Percentiles rank a stretch among this genome's conserved stretches.
Evolutionary conservation across 192 early-diverging fungal species (phyloP).

Genomic region (Coemansia asiatica): DNA sequence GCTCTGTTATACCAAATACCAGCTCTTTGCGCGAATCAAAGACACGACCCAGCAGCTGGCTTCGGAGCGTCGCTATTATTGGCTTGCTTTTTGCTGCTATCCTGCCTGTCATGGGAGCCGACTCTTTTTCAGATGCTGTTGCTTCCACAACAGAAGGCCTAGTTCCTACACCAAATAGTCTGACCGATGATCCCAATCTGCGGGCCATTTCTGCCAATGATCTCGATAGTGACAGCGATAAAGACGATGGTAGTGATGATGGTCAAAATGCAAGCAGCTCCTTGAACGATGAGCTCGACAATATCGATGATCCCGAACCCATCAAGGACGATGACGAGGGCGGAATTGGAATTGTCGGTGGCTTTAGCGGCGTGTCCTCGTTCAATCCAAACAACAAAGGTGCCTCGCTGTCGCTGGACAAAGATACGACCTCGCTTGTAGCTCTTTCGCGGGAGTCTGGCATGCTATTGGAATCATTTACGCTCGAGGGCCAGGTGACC

Average conservation of each 20-base stretch:
- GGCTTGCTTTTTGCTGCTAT: slow-evolving; percentile 20
- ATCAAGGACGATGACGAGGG: slow-evolving; percentile 22
- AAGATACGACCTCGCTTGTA: slow-evolving; percentile 33
- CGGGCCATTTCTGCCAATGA: too few species aligned
- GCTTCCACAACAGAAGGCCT: background rate
- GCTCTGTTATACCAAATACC: background rate
- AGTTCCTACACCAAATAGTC: slow-evolving; percentile 1
- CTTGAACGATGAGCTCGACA: background rate
- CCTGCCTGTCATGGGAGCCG: slow-evolving; percentile 28
- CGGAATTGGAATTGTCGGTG: slow-evolving; percentile 53
- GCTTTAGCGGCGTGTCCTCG: slow-evolving; percentile 51
- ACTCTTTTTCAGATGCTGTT: slow-evolving; percentile 5
- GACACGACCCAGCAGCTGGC: slow-evolving; percentile 4
- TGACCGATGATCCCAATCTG: background rate
- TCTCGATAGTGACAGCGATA: background rate
- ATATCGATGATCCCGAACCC: background rate
- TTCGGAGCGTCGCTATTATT: slow-evolving; percentile 23
- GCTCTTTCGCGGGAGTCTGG: slow-evolving; percentile 37
- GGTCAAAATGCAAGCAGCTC: background rate
- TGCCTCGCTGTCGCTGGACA: slow-evolving; percentile 33
- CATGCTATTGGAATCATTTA: slow-evolving; percentile 25
- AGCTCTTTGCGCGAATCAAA: background rate
- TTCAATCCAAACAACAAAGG: slow-evolving; percentile 30
- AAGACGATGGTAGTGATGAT: background rate
- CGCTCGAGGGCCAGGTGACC: slow-evolving; percentile 27